Percentiles rank a stretch among this genome's conserved stretches.
phyloP scores from a whole-genome alignment of 306 rosid species.

The Rosa lucieae region DNA sequence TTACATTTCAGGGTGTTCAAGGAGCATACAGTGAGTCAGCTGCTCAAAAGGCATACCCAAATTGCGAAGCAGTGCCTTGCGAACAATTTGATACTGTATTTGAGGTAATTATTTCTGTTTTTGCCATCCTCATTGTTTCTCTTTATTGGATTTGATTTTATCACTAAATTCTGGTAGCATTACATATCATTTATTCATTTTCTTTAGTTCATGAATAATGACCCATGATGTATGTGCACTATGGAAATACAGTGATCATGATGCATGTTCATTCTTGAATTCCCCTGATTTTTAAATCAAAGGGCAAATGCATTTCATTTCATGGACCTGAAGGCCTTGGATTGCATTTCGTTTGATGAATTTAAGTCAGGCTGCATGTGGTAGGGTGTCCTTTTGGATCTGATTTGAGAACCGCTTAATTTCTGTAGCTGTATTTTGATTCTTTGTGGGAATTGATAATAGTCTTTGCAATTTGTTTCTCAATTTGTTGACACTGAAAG shows the following conservation, averaged over 20 bases:
- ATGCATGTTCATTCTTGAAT: neutral
- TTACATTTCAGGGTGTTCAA: constrained; percentile 71
- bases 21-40: constrained; percentile 97
- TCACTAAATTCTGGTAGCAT: neutral
- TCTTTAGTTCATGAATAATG: neutral
- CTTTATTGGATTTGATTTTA: neutral
- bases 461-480: neutral
- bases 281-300: neutral
- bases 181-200: neutral
- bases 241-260: neutral
- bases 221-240: neutral
- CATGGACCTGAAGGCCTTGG: neutral
- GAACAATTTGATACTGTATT: constrained; percentile 91
- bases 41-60: constrained; percentile 88
- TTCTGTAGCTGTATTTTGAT: neutral
- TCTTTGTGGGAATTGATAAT: neutral
- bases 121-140: neutral
- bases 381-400: neutral
- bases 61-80: constrained; percentile 95
- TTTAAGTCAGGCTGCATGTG: neutral
- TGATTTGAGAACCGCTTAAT: neutral
- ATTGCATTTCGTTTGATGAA: neutral
- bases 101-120: constrained; percentile 47
- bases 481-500: neutral
- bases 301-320: neutral